Conservation (phyloP, 768 basidiomycete genomes). For the Pilatotrama ljubarskyi region DNA sequence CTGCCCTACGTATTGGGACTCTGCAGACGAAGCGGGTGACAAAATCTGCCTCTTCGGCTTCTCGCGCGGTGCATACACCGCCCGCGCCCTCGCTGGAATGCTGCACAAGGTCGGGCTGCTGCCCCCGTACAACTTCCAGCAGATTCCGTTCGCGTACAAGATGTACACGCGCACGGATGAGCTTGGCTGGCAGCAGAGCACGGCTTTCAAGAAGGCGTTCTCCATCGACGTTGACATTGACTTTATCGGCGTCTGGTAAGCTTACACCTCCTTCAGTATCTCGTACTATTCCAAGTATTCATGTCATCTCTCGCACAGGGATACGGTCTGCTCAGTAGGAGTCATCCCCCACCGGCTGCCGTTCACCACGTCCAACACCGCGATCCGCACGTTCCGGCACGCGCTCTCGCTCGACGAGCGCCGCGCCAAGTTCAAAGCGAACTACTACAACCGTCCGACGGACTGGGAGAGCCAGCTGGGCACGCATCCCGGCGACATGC, state of each 20-base stretch:
- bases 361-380: conserved; percentile 61
- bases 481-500: conserved; percentile 53
- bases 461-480: conserved; percentile 45
- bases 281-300: too few relatives aligned
- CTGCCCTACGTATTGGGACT: background rate
- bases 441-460: conserved; percentile 30
- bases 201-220: conserved; percentile 72
- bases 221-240: conserved; percentile 71
- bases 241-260: conserved; percentile 72
- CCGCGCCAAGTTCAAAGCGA: conserved; percentile 54
- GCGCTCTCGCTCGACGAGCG: conserved; percentile 73
- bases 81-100: conserved; percentile 75
- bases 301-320: conserved; percentile 42
- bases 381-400: conserved; percentile 68
- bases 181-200: conserved; percentile 62
- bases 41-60: conserved; percentile 82
- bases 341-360: conserved; percentile 63
- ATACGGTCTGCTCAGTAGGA: conserved; percentile 70
- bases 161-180: conserved; percentile 66
- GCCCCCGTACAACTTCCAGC: conserved; percentile 68
- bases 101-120: conserved; percentile 73
- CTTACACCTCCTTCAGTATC: too few relatives aligned
- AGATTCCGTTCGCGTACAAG: conserved; percentile 76
- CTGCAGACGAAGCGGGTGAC: conserved; percentile 63
- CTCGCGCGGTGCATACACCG: conserved; percentile 73